Conservation (phyloP, 1,139 yeast species). For the Torulaspora globosa region DNA sequence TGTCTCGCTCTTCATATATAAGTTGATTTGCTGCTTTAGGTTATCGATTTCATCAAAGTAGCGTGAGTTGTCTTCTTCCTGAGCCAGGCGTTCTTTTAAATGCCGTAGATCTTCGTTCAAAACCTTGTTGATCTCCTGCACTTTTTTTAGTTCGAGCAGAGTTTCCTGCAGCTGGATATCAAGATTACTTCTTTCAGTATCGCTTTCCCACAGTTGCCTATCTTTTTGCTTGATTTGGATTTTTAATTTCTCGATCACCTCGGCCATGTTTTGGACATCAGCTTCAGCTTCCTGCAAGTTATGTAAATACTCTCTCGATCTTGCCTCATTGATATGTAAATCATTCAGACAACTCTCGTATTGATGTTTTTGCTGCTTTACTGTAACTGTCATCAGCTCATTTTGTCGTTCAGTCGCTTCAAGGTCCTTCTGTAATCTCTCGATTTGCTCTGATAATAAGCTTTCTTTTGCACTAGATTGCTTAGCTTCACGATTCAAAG, state of each 20-base stretch:
- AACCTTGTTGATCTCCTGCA: slow-evolving; percentile 44
- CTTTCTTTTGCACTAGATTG: slow-evolving; percentile 28
- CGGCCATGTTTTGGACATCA: slow-evolving; percentile 59
- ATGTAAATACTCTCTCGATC: slow-evolving; percentile 52
- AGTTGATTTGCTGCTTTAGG: slow-evolving; percentile 54
- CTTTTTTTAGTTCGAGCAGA: slow-evolving; percentile 51
- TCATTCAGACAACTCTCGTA: slow-evolving; percentile 73
- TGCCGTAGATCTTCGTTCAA: slow-evolving; percentile 52
- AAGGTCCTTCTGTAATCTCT: slow-evolving; percentile 30
- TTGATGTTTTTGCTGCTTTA: slow-evolving; percentile 63
- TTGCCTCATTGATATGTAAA: slow-evolving; percentile 72
- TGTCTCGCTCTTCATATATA: slow-evolving; percentile 59
- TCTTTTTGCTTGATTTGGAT: slow-evolving; percentile 53
- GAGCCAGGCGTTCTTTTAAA: slow-evolving; percentile 45
- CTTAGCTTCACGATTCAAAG: slow-evolving; percentile 24
- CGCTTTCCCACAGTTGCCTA: slow-evolving; percentile 55
- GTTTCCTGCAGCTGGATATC: slow-evolving; percentile 60
- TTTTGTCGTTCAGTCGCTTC: slow-evolving; percentile 33
- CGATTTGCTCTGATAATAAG: slow-evolving; percentile 32
- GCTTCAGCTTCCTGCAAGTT: slow-evolving; percentile 52
- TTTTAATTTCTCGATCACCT: slow-evolving; percentile 54
- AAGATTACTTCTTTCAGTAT: slow-evolving; percentile 49
- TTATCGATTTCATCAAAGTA: slow-evolving; percentile 56
- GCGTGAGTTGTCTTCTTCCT: slow-evolving; percentile 43
- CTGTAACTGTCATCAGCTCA: slow-evolving; percentile 33